phyloP scores from a whole-genome alignment of 768 basidiomycete genomes.

The Paxillus ammoniavirescens region DNA sequence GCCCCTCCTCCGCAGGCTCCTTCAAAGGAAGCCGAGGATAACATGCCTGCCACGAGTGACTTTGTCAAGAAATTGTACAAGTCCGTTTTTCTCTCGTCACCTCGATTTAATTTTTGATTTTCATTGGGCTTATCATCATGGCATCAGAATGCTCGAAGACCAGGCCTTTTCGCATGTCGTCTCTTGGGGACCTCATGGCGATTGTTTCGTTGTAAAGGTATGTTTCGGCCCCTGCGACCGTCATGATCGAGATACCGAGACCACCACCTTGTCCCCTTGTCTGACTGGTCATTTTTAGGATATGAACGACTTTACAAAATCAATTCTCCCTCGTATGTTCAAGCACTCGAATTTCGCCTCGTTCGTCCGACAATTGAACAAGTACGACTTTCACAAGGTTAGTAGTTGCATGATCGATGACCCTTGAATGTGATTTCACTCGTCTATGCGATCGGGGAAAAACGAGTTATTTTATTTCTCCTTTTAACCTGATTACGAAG shows the following conservation, averaged over 20 bases:
- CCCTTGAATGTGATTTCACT: too few relatives aligned
- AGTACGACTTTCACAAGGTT: conserved; percentile 95
- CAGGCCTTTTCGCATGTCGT: conserved; percentile 69
- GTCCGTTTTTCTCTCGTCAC: conserved; percentile 39
- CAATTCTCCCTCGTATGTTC: conserved; percentile 88
- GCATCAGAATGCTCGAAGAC: conserved; percentile 83
- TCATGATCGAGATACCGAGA: background rate
- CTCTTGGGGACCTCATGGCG: conserved; percentile 79
- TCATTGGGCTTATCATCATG: conserved; percentile 3
- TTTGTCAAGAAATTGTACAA: conserved; percentile 95
- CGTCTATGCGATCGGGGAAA: background rate
- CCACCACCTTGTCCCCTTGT: background rate
- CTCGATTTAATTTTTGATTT: background rate
- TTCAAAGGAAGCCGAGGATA: conserved; percentile 54
- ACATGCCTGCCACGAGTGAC: conserved; percentile 85
- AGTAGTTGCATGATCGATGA: conserved; percentile 13
- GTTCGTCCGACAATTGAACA: conserved; percentile 92
- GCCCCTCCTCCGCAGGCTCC: conserved; percentile 13
- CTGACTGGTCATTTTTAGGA: conserved; percentile 43
- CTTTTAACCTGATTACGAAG: background rate
- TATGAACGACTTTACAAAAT: conserved; percentile 96
- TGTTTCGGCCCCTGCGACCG: background rate
- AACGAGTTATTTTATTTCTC: too few relatives aligned
- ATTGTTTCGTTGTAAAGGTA: conserved; percentile 87
- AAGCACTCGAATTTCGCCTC: conserved; percentile 94